phyloP scores from a whole-genome alignment of 148 eudicot genomes.

The Vaccinium macrocarpon region DNA sequence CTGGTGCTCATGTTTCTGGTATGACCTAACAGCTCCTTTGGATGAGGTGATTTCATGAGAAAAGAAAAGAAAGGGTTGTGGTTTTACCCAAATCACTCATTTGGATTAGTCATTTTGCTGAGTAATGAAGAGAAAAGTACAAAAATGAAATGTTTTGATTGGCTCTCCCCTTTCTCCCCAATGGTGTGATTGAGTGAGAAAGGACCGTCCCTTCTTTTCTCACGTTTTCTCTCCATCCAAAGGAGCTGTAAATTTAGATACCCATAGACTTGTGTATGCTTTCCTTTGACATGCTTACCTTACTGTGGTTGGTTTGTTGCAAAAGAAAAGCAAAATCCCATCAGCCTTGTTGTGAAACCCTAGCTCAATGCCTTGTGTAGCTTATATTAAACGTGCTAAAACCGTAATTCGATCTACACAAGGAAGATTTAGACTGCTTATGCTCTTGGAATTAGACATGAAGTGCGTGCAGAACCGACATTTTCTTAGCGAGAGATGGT shows the following conservation, averaged over 20 bases:
- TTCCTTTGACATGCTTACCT: not conserved
- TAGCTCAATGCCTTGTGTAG: not conserved
- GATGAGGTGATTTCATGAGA: too few relatives aligned
- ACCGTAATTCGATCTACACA: not conserved
- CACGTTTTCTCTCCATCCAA: too few relatives aligned
- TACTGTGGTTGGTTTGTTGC: not conserved
- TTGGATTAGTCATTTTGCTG: too few relatives aligned
- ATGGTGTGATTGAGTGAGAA: too few relatives aligned
- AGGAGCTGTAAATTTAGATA: not conserved
- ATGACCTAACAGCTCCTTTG: not conserved
- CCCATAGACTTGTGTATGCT: not conserved
- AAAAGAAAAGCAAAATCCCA: not conserved
- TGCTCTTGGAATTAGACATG: not conserved
- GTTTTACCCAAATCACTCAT: too few relatives aligned
- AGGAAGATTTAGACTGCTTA: not conserved
- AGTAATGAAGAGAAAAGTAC: too few relatives aligned
- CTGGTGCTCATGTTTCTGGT: conserved; percentile 21
- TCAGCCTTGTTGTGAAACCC: not conserved
- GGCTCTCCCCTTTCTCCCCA: too few relatives aligned
- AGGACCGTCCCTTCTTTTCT: too few relatives aligned
- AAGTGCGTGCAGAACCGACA: not conserved
- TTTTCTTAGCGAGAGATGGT: not conserved
- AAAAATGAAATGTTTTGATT: too few relatives aligned
- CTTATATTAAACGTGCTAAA: too few relatives aligned
- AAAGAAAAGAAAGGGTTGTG: too few relatives aligned